Evolutionary conservation across 371 early-diverging fungal genomes (phyloP).

Genomic region (Mucor mucedo): DNA sequence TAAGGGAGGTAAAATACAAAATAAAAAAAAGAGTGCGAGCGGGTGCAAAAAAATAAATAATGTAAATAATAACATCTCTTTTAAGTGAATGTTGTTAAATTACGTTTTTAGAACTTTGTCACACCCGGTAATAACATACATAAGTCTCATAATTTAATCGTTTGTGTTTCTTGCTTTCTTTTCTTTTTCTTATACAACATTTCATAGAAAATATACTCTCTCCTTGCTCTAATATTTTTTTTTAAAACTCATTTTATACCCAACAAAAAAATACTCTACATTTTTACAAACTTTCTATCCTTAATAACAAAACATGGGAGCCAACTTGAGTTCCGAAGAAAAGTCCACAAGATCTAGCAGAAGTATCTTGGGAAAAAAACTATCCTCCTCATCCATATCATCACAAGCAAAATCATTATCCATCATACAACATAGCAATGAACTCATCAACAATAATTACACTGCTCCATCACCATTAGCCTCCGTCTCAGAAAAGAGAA

Average conservation of each 20-base stretch:
- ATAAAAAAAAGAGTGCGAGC: background rate
- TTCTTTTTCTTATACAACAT: slow-evolving; percentile 10
- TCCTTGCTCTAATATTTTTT: background rate
- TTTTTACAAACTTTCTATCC: background rate
- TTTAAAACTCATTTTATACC: background rate
- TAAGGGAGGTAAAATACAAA: background rate
- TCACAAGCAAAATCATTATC: background rate
- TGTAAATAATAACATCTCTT: slow-evolving; percentile 18
- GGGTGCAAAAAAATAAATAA: background rate
- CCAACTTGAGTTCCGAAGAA: background rate
- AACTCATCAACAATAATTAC: slow-evolving; percentile 3
- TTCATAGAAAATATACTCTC: background rate
- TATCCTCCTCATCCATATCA: slow-evolving; percentile 1
- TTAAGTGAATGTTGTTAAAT: slow-evolving; percentile 25
- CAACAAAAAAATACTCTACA: background rate
- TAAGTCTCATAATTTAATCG: slow-evolving; percentile 3
- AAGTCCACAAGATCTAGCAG: background rate
- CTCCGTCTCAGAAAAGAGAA: slow-evolving; percentile 13
- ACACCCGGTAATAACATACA: slow-evolving; percentile 1
- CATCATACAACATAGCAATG: background rate
- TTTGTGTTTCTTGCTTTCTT: background rate
- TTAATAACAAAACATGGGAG: slow-evolving; percentile 4
- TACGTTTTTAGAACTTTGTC: slow-evolving; percentile 15
- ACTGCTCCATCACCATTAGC: background rate
- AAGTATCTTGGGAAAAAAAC: slow-evolving; percentile 1